Base-by-base conservation (phyloP, 495 filamentous ascomycete species). In the Aspergillus baeticus region DNA sequence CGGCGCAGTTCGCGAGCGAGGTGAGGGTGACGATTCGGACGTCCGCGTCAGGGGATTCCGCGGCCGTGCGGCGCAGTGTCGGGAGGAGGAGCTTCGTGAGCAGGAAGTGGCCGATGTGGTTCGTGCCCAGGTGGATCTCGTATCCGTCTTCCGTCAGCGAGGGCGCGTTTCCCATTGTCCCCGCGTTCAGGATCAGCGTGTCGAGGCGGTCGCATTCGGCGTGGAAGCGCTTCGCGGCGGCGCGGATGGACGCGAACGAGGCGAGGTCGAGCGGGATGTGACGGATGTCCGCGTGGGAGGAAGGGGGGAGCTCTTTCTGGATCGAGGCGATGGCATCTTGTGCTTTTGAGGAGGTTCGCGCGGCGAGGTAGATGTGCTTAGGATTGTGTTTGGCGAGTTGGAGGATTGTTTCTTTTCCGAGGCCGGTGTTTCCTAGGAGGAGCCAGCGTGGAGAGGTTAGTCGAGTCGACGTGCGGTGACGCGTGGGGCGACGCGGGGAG, bases 111-210 rank as follows among this genome's bases (percentile, higher is more conserved):
- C 81, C 84, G 53, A 91, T 66, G 64, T 91, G 81, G 63, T 91
- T 92, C 5, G 82, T 84, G n/a, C 83, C 85, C 55, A 90, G 83
- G 52, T 88, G 84, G 29, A 84, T 75, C 62, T 91, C 87, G 63
- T 84, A 86, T n/a, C 87, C 85, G 18, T 90, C 84, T 4, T 73
- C 63, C 0, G 85, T 86, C 1, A 70, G 58, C 0, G 63, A 62
- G 7, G 64, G 71, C 0, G 79, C 73, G 6, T 76, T 55, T 0
- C 72, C 82, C 82, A 89, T 86, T 56, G 88, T 78, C 34, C 86
- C 87, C 3, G 88, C 87, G 59, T 91, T 92, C 69, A 84, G 81
- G 33, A 91, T 74, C 2, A 93, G 70, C 23, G 84, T 65, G 55
- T 91, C 84, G n/a, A 89, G 64, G 1, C 79, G 77, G 18, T 72